These are phyloP conservation scores for Deinandra increscens DNA, from an alignment of 129 eudicot genomes.

Conservation along the genomic window DNA sequence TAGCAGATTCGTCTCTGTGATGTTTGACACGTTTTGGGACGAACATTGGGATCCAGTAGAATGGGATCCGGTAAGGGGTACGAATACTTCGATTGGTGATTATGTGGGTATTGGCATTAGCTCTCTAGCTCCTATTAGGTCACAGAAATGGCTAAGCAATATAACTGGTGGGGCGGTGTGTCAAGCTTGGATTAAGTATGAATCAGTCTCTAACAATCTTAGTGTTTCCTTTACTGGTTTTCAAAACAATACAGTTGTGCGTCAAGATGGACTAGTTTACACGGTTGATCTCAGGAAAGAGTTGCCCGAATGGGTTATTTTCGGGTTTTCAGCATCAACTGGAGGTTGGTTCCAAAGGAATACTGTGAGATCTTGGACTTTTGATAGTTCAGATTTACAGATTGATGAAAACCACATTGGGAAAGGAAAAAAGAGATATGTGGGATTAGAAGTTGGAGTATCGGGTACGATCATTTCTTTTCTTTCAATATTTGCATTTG, in stretches of 20 bases:
- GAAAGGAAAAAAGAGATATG: neutral
- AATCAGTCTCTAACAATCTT: neutral
- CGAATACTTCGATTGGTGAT: neutral
- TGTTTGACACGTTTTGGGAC: neutral
- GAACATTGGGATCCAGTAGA: no score
- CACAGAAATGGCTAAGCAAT: neutral
- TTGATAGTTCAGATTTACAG: neutral
- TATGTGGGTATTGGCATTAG: conserved; percentile 11
- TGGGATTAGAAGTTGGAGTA: conserved; percentile 1
- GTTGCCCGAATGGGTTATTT: conserved; percentile 9
- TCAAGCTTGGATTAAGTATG: conserved; percentile 10
- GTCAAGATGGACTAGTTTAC: conserved; percentile 1
- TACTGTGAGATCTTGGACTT: conserved; percentile 1
- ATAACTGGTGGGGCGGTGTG: conserved; percentile 1
- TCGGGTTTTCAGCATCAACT: conserved; percentile 5
- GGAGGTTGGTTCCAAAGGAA: neutral
- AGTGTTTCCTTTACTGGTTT: neutral
- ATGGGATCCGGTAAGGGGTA: neutral
- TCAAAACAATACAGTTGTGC: neutral
- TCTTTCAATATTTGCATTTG: neutral
- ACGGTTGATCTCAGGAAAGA: neutral
- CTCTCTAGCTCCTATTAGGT: neutral
- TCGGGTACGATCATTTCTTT: neutral
- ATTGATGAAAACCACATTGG: neutral
- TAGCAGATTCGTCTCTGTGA: neutral